A percentile compares a stretch with the other conserved stretches of the same genome.
Conservation (phyloP, 306 rosid species). For the Sechiopsis laciniata region DNA sequence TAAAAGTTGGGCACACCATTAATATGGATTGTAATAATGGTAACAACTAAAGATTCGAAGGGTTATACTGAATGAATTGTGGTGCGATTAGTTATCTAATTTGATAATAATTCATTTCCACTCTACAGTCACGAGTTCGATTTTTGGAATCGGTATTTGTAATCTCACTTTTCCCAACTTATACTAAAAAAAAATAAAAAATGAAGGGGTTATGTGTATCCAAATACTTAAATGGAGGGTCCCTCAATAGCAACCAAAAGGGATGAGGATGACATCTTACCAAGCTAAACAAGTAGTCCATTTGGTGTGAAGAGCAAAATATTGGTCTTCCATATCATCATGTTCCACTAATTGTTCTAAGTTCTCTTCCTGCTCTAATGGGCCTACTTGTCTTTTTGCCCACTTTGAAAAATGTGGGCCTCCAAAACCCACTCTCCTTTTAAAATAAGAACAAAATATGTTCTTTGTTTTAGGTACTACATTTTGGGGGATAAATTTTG, state of each 20-base stretch:
- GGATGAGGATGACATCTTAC: slow-evolving; percentile 13
- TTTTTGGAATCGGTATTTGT: too few species aligned
- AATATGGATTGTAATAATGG: neutral
- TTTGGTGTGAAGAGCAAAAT: neutral
- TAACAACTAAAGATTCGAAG: neutral
- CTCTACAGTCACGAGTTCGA: too few species aligned
- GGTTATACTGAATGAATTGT: too few species aligned
- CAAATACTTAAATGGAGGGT: neutral
- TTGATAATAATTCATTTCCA: too few species aligned
- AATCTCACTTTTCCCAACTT: too few species aligned
- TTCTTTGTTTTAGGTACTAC: too few species aligned
- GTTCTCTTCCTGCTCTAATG: neutral
- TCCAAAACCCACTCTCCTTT: neutral
- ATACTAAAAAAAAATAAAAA: too few species aligned
- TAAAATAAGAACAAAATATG: neutral
- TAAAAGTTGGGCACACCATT: neutral
- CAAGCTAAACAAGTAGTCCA: slow-evolving; percentile 5
- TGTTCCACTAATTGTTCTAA: neutral
- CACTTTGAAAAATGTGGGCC: neutral
- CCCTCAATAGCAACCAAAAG: neutral
- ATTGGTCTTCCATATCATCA: neutral
- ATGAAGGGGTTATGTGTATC: neutral
- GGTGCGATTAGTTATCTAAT: too few species aligned
- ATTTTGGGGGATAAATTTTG: too few species aligned
- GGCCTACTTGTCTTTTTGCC: slow-evolving; percentile 6